These are phyloP conservation scores for Rosa rugosa DNA, from an alignment of 306 rosid genomes.

Conservation along the genomic window DNA sequence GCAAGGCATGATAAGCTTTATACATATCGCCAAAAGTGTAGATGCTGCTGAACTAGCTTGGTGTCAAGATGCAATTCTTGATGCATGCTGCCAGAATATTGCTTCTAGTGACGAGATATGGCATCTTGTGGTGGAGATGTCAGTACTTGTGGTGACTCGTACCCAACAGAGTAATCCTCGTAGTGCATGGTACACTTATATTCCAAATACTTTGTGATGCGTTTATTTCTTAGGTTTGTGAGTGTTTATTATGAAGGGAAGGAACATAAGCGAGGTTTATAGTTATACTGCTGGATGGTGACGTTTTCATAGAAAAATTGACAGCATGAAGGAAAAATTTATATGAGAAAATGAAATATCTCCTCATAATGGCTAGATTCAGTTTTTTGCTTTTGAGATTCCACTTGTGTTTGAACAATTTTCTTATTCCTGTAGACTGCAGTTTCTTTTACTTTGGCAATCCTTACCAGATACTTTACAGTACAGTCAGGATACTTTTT, in stretches of 20 bases:
- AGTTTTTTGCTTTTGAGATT: conserved; percentile 6
- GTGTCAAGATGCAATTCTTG: conserved; percentile 78
- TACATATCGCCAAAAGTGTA: conserved; percentile 67
- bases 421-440: neutral
- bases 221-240: neutral
- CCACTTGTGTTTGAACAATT: neutral
- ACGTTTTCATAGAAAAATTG: neutral
- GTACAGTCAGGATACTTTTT: neutral
- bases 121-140: conserved; percentile 74
- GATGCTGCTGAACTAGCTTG: conserved; percentile 58
- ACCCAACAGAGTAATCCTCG: conserved; percentile 81
- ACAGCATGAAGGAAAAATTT: neutral
- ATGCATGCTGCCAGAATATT: conserved; percentile 94
- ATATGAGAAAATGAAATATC: neutral
- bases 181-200: conserved; percentile 64
- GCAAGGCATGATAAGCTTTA: conserved; percentile 74
- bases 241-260: conserved; percentile 28
- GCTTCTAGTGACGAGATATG: conserved; percentile 81
- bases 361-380: neutral
- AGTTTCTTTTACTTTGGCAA: neutral
- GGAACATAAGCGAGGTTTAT: conserved; percentile 2
- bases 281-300: neutral
- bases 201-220: conserved; percentile 19
- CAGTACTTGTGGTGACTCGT: conserved; percentile 60
- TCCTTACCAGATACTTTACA: neutral